These are phyloP conservation scores for Pythium dissotocum DNA, from an alignment of 352 stramenopile species.

Conservation along the genomic window DNA sequence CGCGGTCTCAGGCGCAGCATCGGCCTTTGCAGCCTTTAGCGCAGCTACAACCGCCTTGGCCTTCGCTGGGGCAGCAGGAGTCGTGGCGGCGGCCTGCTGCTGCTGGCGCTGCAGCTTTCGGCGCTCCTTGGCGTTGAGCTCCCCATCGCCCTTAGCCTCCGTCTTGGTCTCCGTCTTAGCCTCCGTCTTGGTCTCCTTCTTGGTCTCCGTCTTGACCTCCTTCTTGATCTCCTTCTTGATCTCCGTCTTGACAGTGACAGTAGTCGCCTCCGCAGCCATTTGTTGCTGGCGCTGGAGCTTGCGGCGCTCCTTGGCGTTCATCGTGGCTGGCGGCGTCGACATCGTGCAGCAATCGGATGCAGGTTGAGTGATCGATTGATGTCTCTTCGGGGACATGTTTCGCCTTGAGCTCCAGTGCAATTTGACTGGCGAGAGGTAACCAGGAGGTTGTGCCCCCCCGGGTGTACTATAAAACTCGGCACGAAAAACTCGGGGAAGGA, in stretches of 20 bases:
- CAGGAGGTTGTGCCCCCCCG: not conserved
- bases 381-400: slow-evolving; percentile 22
- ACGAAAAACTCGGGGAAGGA: not conserved
- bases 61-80: slow-evolving; percentile 3
- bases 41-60: slow-evolving; percentile 3
- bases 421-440: slow-evolving; percentile 6
- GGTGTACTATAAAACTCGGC: not conserved
- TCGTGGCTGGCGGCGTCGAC: slow-evolving; percentile 12
- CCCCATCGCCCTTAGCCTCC: not conserved
- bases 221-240: slow-evolving; percentile 16
- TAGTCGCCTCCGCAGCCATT: not conserved
- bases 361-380: not conserved
- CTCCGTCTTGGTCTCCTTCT: too few relatives aligned
- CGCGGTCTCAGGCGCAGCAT: not conserved
- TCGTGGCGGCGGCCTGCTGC: slow-evolving; percentile 8
- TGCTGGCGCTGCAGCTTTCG: slow-evolving; percentile 25
- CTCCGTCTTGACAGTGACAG: not conserved
- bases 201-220: not conserved
- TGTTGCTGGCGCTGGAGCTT: slow-evolving; percentile 25
- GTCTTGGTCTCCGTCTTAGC: too few relatives aligned
- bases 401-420: not conserved
- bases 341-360: not conserved
- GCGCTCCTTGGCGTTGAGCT: slow-evolving; percentile 64
- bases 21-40: not conserved
- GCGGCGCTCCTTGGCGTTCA: slow-evolving; percentile 73